phyloP scores from a whole-genome alignment of 352 stramenopile genomes.

The Phytopythium vexans region DNA sequence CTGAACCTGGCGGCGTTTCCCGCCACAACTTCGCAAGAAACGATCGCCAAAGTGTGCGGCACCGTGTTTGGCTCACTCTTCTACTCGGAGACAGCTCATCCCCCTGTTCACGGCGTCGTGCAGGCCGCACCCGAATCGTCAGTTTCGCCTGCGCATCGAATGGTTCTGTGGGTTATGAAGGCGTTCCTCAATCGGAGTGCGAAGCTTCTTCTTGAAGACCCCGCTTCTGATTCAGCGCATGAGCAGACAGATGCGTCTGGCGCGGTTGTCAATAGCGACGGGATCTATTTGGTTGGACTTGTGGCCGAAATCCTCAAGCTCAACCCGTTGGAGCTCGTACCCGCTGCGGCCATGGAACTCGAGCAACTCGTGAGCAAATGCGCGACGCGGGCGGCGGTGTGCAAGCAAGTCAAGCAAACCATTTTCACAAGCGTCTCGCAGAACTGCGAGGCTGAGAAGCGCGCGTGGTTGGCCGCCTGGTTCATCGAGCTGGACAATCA shows the following conservation, averaged over 20 bases:
- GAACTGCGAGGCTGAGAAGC: conserved; percentile 58
- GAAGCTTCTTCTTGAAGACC: conserved; percentile 19
- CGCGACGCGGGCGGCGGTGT: conserved; percentile 14
- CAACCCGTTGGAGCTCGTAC: conserved; percentile 38
- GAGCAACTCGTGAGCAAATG: conserved; percentile 30
- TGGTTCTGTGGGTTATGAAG: conserved; percentile 53
- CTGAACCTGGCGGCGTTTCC: conserved; percentile 43
- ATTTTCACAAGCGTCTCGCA: conserved; percentile 46
- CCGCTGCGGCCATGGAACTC: conserved; percentile 30
- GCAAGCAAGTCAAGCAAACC: conserved; percentile 28
- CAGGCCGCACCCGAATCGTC: conserved; percentile 7
- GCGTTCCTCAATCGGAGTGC: conserved; percentile 32
- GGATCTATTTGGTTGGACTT: conserved; percentile 47
- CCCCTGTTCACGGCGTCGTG: not conserved
- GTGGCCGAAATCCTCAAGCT: conserved; percentile 69
- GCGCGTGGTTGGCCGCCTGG: conserved; percentile 59
- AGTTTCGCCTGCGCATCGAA: conserved; percentile 16
- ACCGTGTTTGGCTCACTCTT: conserved; percentile 51
- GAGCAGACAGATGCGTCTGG: not conserved
- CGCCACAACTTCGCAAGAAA: conserved; percentile 20
- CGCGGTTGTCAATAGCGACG: conserved; percentile 16
- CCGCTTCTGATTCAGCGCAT: not conserved
- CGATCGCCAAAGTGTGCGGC: conserved; percentile 38
- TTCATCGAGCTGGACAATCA: conserved; percentile 43
- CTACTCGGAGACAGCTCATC: conserved; percentile 21